A percentile compares a stretch with the other conserved stretches of the same genome.
Evolutionary conservation across 1,284 basidiomycete species (phyloP).

Genomic region (Rhodotorula sp.): DNA sequence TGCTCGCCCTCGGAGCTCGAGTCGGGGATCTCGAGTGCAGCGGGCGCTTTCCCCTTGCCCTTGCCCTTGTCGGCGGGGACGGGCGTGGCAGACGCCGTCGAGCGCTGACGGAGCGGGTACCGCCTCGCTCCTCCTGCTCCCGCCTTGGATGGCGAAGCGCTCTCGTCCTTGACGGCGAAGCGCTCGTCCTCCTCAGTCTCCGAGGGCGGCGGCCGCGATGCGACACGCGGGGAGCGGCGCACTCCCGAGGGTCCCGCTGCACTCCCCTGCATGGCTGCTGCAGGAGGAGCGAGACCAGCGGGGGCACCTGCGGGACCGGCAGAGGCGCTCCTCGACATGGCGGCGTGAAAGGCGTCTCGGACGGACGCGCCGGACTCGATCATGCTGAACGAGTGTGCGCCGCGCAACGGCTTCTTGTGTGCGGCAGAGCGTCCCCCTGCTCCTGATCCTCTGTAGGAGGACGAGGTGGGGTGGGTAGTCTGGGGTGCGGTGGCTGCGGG

Average conservation of each 20-base stretch:
- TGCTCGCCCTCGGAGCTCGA: not conserved
- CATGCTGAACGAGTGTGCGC: slow-evolving; percentile 6
- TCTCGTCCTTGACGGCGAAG: not conserved
- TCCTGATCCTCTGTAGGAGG: not conserved
- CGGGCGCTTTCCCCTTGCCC: not conserved
- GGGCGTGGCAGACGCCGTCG: not conserved
- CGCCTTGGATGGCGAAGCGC: not conserved
- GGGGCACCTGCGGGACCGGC: not conserved
- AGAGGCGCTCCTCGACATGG: not conserved
- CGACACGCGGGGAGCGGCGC: not conserved
- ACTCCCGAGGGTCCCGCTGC: not conserved
- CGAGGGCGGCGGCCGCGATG: not conserved
- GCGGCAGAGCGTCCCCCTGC: too few relatives aligned
- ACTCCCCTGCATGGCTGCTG: too few relatives aligned
- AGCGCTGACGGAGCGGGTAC: not conserved
- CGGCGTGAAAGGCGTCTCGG: not conserved
- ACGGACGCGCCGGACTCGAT: not conserved
- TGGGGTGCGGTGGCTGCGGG: too few relatives aligned
- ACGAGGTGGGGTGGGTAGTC: not conserved
- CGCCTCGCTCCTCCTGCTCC: not conserved
- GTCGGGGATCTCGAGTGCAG: not conserved
- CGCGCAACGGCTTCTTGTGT: not conserved
- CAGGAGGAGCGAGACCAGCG: not conserved
- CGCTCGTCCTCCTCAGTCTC: not conserved
- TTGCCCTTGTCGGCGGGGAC: not conserved